A percentile compares a stretch with the other conserved stretches of the same genome.
These are phyloP conservation scores for Penicillium decumbens DNA, from an alignment of 2,329 filamentous ascomycete genomes.

Conservation along the genomic window DNA sequence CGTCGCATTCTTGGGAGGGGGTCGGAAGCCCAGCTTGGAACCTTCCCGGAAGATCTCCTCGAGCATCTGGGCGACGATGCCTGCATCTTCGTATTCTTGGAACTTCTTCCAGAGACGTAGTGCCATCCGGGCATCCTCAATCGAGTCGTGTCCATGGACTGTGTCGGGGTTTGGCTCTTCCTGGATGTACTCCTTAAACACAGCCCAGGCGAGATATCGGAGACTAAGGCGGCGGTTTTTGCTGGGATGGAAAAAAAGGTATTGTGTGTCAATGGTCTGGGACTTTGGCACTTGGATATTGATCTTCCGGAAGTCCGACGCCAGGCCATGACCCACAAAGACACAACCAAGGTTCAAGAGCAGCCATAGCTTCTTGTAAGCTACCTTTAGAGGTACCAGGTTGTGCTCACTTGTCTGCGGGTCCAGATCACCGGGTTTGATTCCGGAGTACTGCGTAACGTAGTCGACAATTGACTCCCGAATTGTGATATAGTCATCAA, in stretches of 20 bases:
- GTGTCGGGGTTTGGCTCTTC: slow-evolving; percentile 56
- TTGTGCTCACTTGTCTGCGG: slow-evolving; percentile 72
- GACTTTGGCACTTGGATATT: slow-evolving; percentile 90
- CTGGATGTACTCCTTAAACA: slow-evolving; percentile 92
- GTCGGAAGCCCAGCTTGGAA: slow-evolving; percentile 55
- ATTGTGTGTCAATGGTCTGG: slow-evolving; percentile 91
- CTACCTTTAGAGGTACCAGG: slow-evolving; percentile 79
- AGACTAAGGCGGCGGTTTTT: slow-evolving; percentile 83
- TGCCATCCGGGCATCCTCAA: slow-evolving; percentile 90
- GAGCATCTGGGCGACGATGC: slow-evolving; percentile 75
- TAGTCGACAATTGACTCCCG: slow-evolving; percentile 92
- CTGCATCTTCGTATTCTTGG: slow-evolving; percentile 80
- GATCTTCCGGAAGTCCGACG: slow-evolving; percentile 94
- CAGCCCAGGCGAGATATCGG: slow-evolving; percentile 83
- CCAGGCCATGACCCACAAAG: slow-evolving; percentile 89
- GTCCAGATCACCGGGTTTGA: slow-evolving; percentile 79
- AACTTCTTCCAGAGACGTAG: slow-evolving; percentile 86
- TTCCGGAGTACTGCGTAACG: slow-evolving; percentile 88
- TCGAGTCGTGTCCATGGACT: slow-evolving; percentile 70
- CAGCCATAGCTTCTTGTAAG: slow-evolving; percentile 98
- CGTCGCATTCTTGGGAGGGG: slow-evolving; percentile 44
- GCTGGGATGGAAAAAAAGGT: slow-evolving; percentile 77
- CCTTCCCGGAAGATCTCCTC: slow-evolving; percentile 76
- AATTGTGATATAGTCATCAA: slow-evolving; percentile 94
- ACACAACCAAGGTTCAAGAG: slow-evolving; percentile 88